These are phyloP conservation scores for Phascolomyces articulosus DNA, from an alignment of 371 early-diverging fungal genomes.

Conservation along the genomic window DNA sequence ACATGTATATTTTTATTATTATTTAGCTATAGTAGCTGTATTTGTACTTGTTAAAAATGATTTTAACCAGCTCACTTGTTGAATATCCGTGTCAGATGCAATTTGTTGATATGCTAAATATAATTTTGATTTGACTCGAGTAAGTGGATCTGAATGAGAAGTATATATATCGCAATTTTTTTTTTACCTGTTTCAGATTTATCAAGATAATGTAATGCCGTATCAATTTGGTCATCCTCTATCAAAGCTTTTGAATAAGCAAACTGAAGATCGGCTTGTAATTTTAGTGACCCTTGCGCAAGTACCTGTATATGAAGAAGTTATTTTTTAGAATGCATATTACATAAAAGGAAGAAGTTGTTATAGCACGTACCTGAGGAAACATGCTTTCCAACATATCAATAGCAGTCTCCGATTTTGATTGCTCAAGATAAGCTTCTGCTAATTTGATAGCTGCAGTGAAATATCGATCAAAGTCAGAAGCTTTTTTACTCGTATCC, in stretches of 20 bases:
- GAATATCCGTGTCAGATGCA: background rate
- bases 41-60: background rate
- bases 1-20: conserved; percentile 3
- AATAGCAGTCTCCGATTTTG: conserved; percentile 7
- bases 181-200: conserved; percentile 9
- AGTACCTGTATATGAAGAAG: conserved; percentile 26
- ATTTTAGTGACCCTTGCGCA: conserved; percentile 16
- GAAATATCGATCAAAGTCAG: conserved; percentile 23
- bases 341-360: no score
- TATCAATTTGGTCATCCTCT: background rate
- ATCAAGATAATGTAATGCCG: conserved; percentile 8
- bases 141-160: background rate
- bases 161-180: no score
- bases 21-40: background rate
- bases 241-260: conserved; percentile 17
- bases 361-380: conserved; percentile 11
- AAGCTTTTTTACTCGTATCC: background rate
- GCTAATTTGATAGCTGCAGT: conserved; percentile 18
- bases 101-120: background rate
- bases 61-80: conserved; percentile 1
- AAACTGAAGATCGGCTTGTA: conserved; percentile 22
- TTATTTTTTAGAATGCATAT: no score
- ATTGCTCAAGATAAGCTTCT: conserved; percentile 14
- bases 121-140: background rate
- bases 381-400: conserved; percentile 2